Percentiles rank a stretch among this genome's conserved stretches.
phyloP scores from a whole-genome alignment of 2,329 filamentous ascomycete species.

The Canariomyces notabilis region DNA sequence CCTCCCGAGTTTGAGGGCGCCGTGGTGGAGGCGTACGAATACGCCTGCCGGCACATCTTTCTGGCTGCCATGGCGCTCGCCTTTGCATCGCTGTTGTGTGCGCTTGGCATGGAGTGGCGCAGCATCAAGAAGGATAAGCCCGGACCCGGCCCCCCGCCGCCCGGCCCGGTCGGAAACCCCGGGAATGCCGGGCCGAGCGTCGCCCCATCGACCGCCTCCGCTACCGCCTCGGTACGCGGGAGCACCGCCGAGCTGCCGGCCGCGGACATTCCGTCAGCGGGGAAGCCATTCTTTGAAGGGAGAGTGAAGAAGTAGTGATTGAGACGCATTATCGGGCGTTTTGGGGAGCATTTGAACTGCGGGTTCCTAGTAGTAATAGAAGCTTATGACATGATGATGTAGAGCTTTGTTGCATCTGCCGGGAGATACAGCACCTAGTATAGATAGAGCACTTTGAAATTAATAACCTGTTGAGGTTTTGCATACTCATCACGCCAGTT shows the following conservation, averaged over 20 bases:
- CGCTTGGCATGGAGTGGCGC: conserved; percentile 60
- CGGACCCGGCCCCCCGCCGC: conserved; percentile 5
- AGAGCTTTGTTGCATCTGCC: too few species aligned
- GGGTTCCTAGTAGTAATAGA: neutral
- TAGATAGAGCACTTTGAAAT: too few species aligned
- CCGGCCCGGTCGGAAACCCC: neutral
- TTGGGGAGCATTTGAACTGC: neutral
- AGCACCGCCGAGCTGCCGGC: too few species aligned
- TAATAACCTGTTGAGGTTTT: too few species aligned
- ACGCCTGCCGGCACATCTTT: conserved; percentile 57
- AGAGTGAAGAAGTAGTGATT: neutral
- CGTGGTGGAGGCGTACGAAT: conserved; percentile 62
- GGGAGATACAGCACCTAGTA: too few species aligned
- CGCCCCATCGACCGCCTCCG: too few species aligned
- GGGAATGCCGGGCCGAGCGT: too few species aligned
- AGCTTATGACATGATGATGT: neutral
- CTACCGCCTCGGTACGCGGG: too few species aligned
- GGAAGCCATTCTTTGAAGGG: conserved; percentile 8
- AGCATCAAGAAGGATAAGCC: conserved; percentile 53
- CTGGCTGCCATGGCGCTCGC: conserved; percentile 55
- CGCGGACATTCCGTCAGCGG: too few species aligned
- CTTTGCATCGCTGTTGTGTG: conserved; percentile 50
- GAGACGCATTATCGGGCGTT: neutral
- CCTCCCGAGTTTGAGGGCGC: conserved; percentile 42
- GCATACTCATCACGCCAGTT: too few species aligned